Conservation (phyloP, 2,329 filamentous ascomycete species). For the Beauveria rudraprayagi region DNA sequence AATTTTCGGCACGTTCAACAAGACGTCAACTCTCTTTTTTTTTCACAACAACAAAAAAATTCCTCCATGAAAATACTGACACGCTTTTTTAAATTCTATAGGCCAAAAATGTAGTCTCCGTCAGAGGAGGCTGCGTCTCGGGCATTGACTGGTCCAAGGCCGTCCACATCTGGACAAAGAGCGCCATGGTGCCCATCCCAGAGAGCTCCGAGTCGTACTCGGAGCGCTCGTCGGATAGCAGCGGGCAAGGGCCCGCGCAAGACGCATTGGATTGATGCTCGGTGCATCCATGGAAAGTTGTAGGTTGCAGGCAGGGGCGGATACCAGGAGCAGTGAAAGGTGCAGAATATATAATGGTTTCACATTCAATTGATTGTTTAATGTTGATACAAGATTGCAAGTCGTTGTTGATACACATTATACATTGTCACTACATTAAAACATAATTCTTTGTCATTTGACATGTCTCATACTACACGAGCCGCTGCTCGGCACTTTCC, state of each 20-base stretch:
- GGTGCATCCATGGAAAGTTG: neutral
- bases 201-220: slow-evolving; percentile 51
- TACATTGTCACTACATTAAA: neutral
- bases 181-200: slow-evolving; percentile 60
- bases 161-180: slow-evolving; percentile 61
- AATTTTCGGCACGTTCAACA: no score
- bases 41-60: no score
- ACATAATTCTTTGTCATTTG: slow-evolving; percentile 7
- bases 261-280: neutral
- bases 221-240: slow-evolving; percentile 36
- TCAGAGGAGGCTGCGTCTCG: slow-evolving; percentile 61
- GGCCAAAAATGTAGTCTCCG: slow-evolving; percentile 52
- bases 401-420: no score
- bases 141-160: slow-evolving; percentile 52
- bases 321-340: neutral
- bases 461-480: slow-evolving; percentile 1
- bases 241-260: slow-evolving; percentile 1
- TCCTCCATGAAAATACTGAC: slow-evolving; percentile 33
- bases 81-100: slow-evolving; percentile 40
- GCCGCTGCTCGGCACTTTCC: slow-evolving; percentile 15
- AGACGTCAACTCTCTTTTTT: no score
- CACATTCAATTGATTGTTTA: no score
- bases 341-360: neutral
- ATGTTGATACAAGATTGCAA: no score
- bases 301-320: slow-evolving; percentile 18